Percentiles rank a stretch among this genome's conserved stretches.
Conservation (phyloP, 306 rosid genomes). For the Malus sieversii region DNA sequence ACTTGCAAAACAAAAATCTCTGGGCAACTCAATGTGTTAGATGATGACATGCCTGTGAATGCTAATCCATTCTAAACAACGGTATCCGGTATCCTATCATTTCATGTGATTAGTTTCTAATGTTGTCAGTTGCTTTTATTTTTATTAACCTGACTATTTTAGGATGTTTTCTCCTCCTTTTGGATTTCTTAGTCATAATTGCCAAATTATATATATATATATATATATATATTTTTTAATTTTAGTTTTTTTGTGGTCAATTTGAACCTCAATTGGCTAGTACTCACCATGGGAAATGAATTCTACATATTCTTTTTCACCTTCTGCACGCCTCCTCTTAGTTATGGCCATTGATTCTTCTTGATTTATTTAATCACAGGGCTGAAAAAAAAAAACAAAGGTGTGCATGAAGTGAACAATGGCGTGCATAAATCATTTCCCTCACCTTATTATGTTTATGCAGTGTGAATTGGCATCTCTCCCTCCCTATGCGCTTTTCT, state of each 20-base stretch:
- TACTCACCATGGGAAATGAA: too few relatives aligned
- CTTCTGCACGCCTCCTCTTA: too few relatives aligned
- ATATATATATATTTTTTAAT: background rate
- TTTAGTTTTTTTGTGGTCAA: too few relatives aligned
- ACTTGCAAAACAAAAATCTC: constrained; percentile 65
- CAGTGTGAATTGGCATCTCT: too few relatives aligned
- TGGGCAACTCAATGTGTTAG: constrained; percentile 6
- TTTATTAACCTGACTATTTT: background rate
- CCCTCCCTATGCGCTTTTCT: too few relatives aligned
- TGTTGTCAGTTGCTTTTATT: background rate
- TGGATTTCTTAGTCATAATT: background rate
- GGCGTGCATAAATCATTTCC: background rate
- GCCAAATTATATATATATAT: background rate
- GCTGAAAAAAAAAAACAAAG: too few relatives aligned
- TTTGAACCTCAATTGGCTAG: background rate
- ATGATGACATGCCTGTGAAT: background rate
- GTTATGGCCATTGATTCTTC: too few relatives aligned
- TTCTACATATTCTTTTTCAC: too few relatives aligned
- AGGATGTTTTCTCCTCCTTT: background rate
- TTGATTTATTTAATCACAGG: too few relatives aligned
- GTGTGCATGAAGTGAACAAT: too few relatives aligned
- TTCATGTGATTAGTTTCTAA: background rate
- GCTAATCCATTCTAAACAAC: background rate
- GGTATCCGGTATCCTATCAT: background rate
- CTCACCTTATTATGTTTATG: background rate